phyloP scores from a whole-genome alignment of 495 filamentous ascomycete species.

The Lentithecium fluviatile region DNA sequence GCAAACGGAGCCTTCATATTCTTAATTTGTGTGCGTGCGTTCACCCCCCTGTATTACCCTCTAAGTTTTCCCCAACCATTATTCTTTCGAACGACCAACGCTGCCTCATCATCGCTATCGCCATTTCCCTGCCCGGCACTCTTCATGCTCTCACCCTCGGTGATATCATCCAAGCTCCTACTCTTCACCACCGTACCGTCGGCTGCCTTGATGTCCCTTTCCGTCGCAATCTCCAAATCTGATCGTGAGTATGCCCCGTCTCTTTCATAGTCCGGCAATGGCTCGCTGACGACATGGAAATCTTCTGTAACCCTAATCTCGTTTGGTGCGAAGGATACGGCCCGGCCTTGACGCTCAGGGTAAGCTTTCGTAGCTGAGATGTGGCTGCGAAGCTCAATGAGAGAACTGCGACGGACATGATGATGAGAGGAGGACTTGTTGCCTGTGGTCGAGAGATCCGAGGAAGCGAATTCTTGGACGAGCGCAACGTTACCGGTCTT shows the following conservation, averaged over 20 bases:
- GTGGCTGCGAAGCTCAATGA: slow-evolving; percentile 17
- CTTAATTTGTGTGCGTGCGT: no score
- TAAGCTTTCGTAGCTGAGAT: not conserved
- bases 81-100: slow-evolving; percentile 3
- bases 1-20: no score
- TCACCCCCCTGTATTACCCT: no score
- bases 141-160: slow-evolving; percentile 25
- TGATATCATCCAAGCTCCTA: slow-evolving; percentile 27
- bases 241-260: not conserved
- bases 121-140: slow-evolving; percentile 6
- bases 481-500: slow-evolving; percentile 19
- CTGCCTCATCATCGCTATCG: slow-evolving; percentile 26
- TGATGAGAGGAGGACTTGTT: slow-evolving; percentile 4
- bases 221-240: not conserved
- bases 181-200: slow-evolving; percentile 1
- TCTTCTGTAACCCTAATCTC: slow-evolving; percentile 30
- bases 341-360: not conserved
- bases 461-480: slow-evolving; percentile 19
- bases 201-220: not conserved
- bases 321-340: slow-evolving; percentile 11
- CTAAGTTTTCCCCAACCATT: slow-evolving; percentile 3
- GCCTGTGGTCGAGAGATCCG: not conserved
- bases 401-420: slow-evolving; percentile 9
- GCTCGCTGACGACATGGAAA: slow-evolving; percentile 13
- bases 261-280: slow-evolving; percentile 2